Evolutionary conservation across 192 early-diverging fungal genomes (phyloP), one percentile per base, ranked within the genome.

Genomic region (Linnemannia schmuckeri): DNA sequence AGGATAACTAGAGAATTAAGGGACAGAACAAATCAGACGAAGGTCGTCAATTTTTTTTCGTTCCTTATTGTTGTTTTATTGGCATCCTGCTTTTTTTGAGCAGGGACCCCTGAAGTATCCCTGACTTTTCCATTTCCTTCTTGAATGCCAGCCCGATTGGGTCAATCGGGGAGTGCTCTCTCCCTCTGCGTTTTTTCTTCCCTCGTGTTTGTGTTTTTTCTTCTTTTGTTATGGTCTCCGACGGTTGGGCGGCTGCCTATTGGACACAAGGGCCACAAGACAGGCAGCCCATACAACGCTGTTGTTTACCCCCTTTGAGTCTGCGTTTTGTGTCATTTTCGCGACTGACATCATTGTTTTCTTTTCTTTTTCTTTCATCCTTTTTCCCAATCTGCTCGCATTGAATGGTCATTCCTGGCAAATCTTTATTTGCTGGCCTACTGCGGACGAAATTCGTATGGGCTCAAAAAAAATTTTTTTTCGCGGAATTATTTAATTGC

Each of bases 31-130:
- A 57, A 27, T 27, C 55, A 57, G 55, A 24, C 22, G 22, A 24
- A 55, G 9, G 13, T 46, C 44, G 44, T 46, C 44, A 37, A 2
- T n/a, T n/a, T 57, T 7, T n/a, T 57, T 20, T 61, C 6, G n/a
- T 61, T 30, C 24, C 57, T 61, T 61, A 9, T 61, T 8, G 24
- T 61, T 61, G 24, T 30, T n/a, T n/a, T 6, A 27, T 61, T 61
- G 57, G 10, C 61, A 30, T 66, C 30, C 12, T 30, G 30, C 30
- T 33, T 61, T 61, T 66, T 35, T 9, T 33, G 10, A 63, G 27
- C 61, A 66, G 9, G 61, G 61, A 66, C 61, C 61, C 61, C 30
- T 66, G 61, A 66, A 66, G 61, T 66, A 66, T 66, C 7, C 55
- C 55, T 61, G 22, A 61, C n/a, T 7, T 46, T 27, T 61, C 10